These are phyloP conservation scores for Thielaviopsis punctulata DNA, from an alignment of 2,329 filamentous ascomycete genomes.

Conservation along the genomic window DNA sequence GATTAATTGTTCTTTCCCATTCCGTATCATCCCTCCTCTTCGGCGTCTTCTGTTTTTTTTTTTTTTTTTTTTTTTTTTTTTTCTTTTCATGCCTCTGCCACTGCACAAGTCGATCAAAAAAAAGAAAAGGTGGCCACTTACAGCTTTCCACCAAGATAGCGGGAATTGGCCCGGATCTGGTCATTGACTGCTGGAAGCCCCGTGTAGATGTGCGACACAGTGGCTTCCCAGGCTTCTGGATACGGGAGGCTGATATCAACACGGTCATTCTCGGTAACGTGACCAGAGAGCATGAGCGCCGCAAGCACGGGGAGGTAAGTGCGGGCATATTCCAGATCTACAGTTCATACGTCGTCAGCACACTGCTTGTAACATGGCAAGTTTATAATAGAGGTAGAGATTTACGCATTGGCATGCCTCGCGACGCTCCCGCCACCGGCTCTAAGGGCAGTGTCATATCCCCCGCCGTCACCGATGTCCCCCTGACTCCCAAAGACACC, in stretches of 20 bases:
- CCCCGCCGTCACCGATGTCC: background rate
- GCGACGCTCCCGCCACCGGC: conserved; percentile 8
- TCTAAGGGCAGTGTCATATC: background rate
- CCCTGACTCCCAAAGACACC: conserved; percentile 1
- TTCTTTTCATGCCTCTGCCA: background rate
- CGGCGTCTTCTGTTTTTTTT: background rate
- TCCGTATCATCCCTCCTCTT: no score
- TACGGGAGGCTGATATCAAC: conserved; percentile 41
- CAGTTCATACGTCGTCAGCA: background rate
- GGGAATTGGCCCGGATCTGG: conserved; percentile 33
- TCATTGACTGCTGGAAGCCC: conserved; percentile 28
- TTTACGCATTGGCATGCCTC: conserved; percentile 30
- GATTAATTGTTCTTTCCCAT: no score
- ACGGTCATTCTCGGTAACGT: conserved; percentile 32
- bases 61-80: background rate
- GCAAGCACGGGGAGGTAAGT: conserved; percentile 35
- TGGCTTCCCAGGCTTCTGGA: conserved; percentile 37
- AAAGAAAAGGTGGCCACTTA: conserved; percentile 12
- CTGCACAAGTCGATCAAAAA: background rate
- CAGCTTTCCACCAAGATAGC: conserved; percentile 35
- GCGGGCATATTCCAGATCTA: conserved; percentile 31
- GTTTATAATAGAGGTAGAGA: conserved; percentile 13
- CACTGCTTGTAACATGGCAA: conserved; percentile 1
- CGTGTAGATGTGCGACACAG: conserved; percentile 38
- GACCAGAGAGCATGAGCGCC: conserved; percentile 35